Base-by-base conservation (phyloP, 176 grass and related monocot genomes). In the Eragrostis nindensis region DNA sequence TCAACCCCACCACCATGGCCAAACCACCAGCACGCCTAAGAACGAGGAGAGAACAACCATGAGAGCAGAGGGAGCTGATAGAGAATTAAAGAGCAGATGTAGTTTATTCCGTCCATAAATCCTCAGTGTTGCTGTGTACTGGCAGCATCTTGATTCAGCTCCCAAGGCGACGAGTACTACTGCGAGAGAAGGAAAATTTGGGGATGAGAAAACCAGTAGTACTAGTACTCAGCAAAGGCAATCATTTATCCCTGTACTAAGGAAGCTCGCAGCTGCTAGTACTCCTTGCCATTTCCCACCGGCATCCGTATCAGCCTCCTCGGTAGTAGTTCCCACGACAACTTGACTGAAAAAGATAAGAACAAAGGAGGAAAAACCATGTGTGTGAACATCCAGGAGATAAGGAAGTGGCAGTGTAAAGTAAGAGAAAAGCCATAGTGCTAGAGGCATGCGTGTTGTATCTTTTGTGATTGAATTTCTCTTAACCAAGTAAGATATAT, bases 71-170 rank as follows among this genome's bases (percentile, higher is more conserved):
- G 45, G 8, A 22, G 18, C 1, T 68, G 48, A 16, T 60, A 74
- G 66, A 79, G 36, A 75, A 27, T n/a, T n/a, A 48, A 75, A 85
- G 72, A 79, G 69, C 45, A 14, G 53, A 29, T 44, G 66, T 69
- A 88, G 61, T 57, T 48, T 73, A 59, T 66, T 47, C 46, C 44
- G 27, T 15, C 44, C 62, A 68, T 68, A 61, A 21, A 75, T 75
- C 68, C 36, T 72, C 61, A 75, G 86, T 53, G 14, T 44, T 72
- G 66, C 87, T 44, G 78, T 67, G 83, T 85, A 77, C 78, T 54
- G 66, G 76, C 71, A 77, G 87, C 78, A 77, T 77, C 72, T 82
- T 41, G 73, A 50, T 82, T 71, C 87, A 77, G 77, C 87, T 85
- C 72, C 87, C 83, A 77, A 89, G 71, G 78, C 66, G 30, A 80